phyloP scores from a whole-genome alignment of 768 basidiomycete genomes.

The Dioszegia crocea region DNA sequence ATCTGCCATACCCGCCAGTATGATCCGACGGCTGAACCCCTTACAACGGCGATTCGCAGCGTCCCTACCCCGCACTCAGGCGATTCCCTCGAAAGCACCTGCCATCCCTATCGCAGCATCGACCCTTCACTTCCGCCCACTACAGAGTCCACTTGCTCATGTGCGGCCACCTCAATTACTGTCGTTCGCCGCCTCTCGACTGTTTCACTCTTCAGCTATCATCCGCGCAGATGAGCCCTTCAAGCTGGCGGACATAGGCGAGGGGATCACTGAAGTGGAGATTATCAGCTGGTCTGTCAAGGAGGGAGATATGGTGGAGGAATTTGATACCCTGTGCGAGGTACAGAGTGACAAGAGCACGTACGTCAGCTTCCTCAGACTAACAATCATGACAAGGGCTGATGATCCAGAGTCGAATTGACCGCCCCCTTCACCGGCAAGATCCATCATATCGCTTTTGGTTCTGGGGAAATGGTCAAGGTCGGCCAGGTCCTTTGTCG shows the following conservation, averaged over 20 bases:
- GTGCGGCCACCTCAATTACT: too few relatives aligned
- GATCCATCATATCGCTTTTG: slow-evolving; percentile 18
- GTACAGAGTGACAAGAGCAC: slow-evolving; percentile 46
- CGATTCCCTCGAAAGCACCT: too few relatives aligned
- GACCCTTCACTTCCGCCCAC: not conserved
- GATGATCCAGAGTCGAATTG: slow-evolving; percentile 31
- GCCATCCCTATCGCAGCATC: not conserved
- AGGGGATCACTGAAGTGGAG: slow-evolving; percentile 45
- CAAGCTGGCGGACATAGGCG: slow-evolving; percentile 46
- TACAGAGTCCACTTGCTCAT: too few relatives aligned
- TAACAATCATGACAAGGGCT: not conserved
- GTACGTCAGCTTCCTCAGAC: slow-evolving; percentile 18
- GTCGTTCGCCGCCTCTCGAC: too few relatives aligned
- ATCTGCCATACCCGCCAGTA: not conserved
- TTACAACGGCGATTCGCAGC: too few relatives aligned
- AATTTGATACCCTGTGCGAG: slow-evolving; percentile 43
- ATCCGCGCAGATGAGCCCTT: slow-evolving; percentile 22
- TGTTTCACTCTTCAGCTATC: slow-evolving; percentile 3
- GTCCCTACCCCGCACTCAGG: too few relatives aligned
- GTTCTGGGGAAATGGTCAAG: slow-evolving; percentile 25
- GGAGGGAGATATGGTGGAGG: slow-evolving; percentile 32
- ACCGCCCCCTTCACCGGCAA: slow-evolving; percentile 33
- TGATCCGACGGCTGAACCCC: not conserved
- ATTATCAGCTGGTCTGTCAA: slow-evolving; percentile 39
- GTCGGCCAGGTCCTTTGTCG: slow-evolving; percentile 40